Conservation (phyloP, 805 yeast species). For the Teunomyces cretensis region DNA sequence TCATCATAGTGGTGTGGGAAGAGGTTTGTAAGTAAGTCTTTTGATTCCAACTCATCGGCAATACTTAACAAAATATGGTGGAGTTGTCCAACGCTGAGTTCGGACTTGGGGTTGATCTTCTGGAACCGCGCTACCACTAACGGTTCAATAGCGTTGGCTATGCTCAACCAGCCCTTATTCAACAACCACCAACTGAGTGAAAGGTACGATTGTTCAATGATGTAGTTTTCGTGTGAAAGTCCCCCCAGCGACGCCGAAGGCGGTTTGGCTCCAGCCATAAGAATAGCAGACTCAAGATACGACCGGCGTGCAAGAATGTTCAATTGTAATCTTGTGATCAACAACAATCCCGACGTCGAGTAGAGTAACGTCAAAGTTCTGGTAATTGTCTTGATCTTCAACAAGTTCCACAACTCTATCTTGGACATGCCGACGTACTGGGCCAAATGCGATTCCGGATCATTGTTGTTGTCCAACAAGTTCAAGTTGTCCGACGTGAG, state of each 20-base stretch:
- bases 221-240: slow-evolving; percentile 41
- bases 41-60: slow-evolving; percentile 10
- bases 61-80: slow-evolving; percentile 31
- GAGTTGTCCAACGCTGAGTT: slow-evolving; percentile 63
- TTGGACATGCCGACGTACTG: slow-evolving; percentile 32
- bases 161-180: slow-evolving; percentile 75
- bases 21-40: slow-evolving; percentile 11
- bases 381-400: slow-evolving; percentile 72
- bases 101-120: slow-evolving; percentile 69
- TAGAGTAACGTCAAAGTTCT: slow-evolving; percentile 72
- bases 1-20: slow-evolving; percentile 41
- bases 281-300: slow-evolving; percentile 75
- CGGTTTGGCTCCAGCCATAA: slow-evolving; percentile 52
- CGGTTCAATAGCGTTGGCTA: slow-evolving; percentile 52
- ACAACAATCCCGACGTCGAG: slow-evolving; percentile 63
- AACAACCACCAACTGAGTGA: slow-evolving; percentile 93
- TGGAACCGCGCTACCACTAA: slow-evolving; percentile 62
- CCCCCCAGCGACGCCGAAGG: slow-evolving; percentile 11
- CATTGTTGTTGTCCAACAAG: slow-evolving; percentile 29
- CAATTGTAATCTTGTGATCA: slow-evolving; percentile 80
- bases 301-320: slow-evolving; percentile 86
- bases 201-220: slow-evolving; percentile 76
- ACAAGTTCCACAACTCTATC: slow-evolving; percentile 74
- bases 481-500: slow-evolving; percentile 43
- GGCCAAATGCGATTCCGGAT: slow-evolving; percentile 18